These are phyloP conservation scores for Aspergillus sp. DNA, from an alignment of 2,329 filamentous ascomycete species.

Conservation along the genomic window DNA sequence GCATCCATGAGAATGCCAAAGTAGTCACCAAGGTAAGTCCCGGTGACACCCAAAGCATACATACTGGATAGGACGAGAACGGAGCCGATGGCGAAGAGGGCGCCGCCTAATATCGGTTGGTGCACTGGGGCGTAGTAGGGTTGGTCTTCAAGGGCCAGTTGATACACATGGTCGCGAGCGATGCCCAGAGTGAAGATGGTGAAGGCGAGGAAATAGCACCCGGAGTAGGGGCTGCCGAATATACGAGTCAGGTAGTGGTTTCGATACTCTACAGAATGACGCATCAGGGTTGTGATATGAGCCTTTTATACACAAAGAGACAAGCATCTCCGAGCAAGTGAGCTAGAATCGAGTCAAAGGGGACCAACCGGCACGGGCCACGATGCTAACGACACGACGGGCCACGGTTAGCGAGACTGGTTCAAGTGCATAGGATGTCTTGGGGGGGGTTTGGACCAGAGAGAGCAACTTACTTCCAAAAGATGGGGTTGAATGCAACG, in stretches of 20 bases:
- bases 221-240: slow-evolving; percentile 74
- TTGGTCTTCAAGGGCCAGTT: slow-evolving; percentile 73
- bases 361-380: slow-evolving; percentile 72
- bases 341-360: slow-evolving; percentile 11
- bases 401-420: not conserved
- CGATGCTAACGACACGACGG: slow-evolving; percentile 57
- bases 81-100: slow-evolving; percentile 74
- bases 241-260: slow-evolving; percentile 85
- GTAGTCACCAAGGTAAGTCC: slow-evolving; percentile 97
- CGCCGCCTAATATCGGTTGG: slow-evolving; percentile 64
- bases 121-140: slow-evolving; percentile 74
- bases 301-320: slow-evolving; percentile 5
- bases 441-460: not conserved
- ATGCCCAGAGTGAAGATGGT: slow-evolving; percentile 92
- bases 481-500: slow-evolving; percentile 96
- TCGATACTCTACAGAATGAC: slow-evolving; percentile 71
- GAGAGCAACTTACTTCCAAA: slow-evolving; percentile 82
- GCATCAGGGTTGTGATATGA: slow-evolving; percentile 14
- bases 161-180: slow-evolving; percentile 83
- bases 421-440: too few species aligned
- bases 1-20: slow-evolving; percentile 97
- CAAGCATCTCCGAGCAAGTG: not conserved
- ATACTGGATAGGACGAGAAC: slow-evolving; percentile 84
- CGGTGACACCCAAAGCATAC: slow-evolving; percentile 88
- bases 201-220: slow-evolving; percentile 85